phyloP scores from a whole-genome alignment of 305 asterid species.

The Solanum chacoense region DNA sequence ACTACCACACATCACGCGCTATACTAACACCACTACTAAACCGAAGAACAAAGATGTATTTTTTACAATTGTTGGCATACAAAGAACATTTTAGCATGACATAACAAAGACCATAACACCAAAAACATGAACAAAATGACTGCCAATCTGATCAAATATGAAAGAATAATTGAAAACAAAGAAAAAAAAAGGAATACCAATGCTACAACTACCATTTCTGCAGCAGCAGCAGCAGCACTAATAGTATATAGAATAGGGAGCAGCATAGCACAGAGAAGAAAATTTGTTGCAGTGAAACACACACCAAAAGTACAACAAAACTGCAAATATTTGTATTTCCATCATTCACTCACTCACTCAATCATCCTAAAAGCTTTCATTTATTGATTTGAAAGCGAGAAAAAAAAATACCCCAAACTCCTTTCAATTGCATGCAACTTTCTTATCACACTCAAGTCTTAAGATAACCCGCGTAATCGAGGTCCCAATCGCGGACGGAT shows the following conservation, averaged over 20 bases:
- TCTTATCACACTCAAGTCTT: slow-evolving; percentile 4
- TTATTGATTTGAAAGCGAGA: slow-evolving; percentile 1
- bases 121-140: slow-evolving; percentile 40
- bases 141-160: slow-evolving; percentile 58
- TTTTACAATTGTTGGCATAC: not conserved
- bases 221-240: slow-evolving; percentile 1
- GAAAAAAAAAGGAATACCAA: slow-evolving; percentile 4
- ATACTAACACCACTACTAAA: not conserved
- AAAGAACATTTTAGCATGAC: not conserved
- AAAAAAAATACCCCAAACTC: not conserved
- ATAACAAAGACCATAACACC: not conserved
- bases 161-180: slow-evolving; percentile 16
- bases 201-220: not conserved
- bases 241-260: not conserved
- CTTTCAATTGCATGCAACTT: slow-evolving; percentile 26
- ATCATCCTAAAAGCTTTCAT: slow-evolving; percentile 24
- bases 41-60: not conserved
- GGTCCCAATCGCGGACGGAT: not conserved
- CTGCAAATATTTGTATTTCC: slow-evolving; percentile 20
- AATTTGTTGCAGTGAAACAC: not conserved
- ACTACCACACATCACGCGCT: not conserved
- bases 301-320: slow-evolving; percentile 27
- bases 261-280: not conserved
- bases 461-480: not conserved
- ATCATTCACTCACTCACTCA: slow-evolving; percentile 45